Percentiles rank a stretch among this genome's conserved stretches.
phyloP scores from a whole-genome alignment of 345 rosid species.

The Hibiscus mutabilis region DNA sequence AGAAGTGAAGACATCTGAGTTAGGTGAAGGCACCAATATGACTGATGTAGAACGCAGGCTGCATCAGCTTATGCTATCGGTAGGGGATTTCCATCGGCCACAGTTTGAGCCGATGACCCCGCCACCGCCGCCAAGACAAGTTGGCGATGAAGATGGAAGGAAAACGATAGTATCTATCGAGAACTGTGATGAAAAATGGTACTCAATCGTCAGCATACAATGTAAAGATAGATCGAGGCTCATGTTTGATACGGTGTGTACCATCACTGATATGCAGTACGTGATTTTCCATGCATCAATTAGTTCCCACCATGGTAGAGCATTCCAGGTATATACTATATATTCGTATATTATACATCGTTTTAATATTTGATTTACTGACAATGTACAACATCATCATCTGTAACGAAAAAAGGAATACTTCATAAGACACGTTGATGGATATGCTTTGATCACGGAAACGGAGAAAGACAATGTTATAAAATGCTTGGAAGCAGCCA shows the following conservation, averaged over 20 bases:
- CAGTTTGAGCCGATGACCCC: conserved; percentile 15
- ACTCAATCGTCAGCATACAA: conserved; percentile 55
- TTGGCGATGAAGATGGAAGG: conserved; percentile 20
- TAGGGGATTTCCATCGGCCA: conserved; percentile 53
- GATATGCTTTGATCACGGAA: conserved; percentile 80
- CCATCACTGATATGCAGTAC: conserved; percentile 74
- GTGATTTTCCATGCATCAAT: conserved; percentile 69
- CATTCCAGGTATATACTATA: conserved; percentile 49
- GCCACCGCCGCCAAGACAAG: conserved; percentile 2
- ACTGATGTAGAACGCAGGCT: conserved; percentile 56
- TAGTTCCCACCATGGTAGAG: conserved; percentile 33
- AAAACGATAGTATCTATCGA: conserved; percentile 40
- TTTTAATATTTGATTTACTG: too few relatives aligned
- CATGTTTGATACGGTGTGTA: conserved; percentile 77
- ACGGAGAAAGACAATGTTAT: conserved; percentile 50
- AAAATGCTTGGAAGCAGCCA: conserved; percentile 56
- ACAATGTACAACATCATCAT: too few relatives aligned
- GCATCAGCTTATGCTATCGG: conserved; percentile 66
- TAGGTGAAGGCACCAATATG: conserved; percentile 34
- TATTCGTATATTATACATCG: too few relatives aligned
- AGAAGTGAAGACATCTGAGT: conserved; percentile 33
- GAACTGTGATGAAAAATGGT: conserved; percentile 57
- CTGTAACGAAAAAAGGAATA: conserved; percentile 44
- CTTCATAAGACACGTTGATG: conserved; percentile 79
- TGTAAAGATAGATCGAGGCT: conserved; percentile 61